These are phyloP conservation scores for Trichoderma sp. DNA, from an alignment of 2,329 filamentous ascomycete species.

Conservation along the genomic window DNA sequence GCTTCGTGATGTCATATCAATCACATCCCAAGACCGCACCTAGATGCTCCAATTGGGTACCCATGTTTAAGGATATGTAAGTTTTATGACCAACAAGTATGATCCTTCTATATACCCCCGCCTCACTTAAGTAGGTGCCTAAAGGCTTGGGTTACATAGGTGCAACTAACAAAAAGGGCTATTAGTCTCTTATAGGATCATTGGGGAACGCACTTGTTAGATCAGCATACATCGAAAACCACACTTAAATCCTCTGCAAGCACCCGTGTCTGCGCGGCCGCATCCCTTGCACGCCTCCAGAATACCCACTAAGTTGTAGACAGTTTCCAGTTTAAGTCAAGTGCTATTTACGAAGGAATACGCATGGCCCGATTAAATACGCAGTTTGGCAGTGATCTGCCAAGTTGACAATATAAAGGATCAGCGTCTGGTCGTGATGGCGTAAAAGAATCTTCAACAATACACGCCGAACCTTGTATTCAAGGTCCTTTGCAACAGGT, in stretches of 20 bases:
- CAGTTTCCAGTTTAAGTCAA: neutral
- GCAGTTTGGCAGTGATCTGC: neutral
- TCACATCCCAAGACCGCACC: neutral
- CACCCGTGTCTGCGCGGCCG: too few species aligned
- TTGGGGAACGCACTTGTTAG: too few species aligned
- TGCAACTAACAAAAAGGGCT: too few species aligned
- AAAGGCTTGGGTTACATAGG: too few species aligned
- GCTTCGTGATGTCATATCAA: neutral
- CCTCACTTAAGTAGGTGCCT: too few species aligned
- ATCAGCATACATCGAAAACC: too few species aligned
- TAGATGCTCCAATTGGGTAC: neutral
- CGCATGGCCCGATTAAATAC: neutral
- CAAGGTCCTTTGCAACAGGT: neutral
- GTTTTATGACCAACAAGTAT: too few species aligned
- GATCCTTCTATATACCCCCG: too few species aligned
- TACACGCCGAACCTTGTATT: neutral
- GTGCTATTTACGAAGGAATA: neutral
- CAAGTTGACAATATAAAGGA: neutral
- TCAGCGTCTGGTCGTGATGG: neutral
- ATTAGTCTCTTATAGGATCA: too few species aligned
- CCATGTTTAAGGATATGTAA: neutral
- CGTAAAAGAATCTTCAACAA: neutral
- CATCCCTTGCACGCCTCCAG: too few species aligned
- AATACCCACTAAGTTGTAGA: neutral
- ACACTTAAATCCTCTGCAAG: too few species aligned